phyloP scores from a whole-genome alignment of 1,284 basidiomycete genomes.

The Fomitopsis betulina region DNA sequence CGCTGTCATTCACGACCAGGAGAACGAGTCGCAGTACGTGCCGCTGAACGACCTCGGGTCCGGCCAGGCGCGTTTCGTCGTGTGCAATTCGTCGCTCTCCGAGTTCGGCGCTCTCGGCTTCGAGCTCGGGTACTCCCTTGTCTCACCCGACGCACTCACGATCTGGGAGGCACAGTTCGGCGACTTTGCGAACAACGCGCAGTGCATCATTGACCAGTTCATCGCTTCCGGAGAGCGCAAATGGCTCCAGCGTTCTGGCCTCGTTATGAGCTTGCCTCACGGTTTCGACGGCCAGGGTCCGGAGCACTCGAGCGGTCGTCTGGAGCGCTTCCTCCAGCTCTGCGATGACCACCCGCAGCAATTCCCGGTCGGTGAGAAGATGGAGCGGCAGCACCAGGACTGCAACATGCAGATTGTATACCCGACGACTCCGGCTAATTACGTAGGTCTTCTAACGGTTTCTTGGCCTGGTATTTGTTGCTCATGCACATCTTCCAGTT shows the following conservation, averaged over 20 bases:
- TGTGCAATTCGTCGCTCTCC: slow-evolving; percentile 97
- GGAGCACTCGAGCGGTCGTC: slow-evolving; percentile 94
- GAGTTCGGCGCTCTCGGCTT: slow-evolving; percentile 96
- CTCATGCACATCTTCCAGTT: slow-evolving; percentile 44
- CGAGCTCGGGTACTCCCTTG: slow-evolving; percentile 98
- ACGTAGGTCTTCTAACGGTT: slow-evolving; percentile 43
- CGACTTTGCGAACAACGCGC: slow-evolving; percentile 96
- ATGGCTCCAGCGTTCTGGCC: slow-evolving; percentile 93
- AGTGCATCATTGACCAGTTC: slow-evolving; percentile 99
- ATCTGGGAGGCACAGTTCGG: slow-evolving; percentile 99
- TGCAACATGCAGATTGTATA: slow-evolving; percentile 99
- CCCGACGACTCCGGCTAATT: slow-evolving; percentile 93
- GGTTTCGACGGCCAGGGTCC: slow-evolving; percentile 99
- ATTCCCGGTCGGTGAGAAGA: slow-evolving; percentile 88
- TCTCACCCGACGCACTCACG: slow-evolving; percentile 90
- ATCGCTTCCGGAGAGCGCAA: slow-evolving; percentile 97
- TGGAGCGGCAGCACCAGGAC: slow-evolving; percentile 96
- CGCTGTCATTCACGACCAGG: slow-evolving; percentile 95
- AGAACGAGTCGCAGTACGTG: slow-evolving; percentile 86
- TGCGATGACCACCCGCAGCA: slow-evolving; percentile 96
- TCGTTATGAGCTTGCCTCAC: slow-evolving; percentile 92
- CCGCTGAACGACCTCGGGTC: slow-evolving; percentile 87
- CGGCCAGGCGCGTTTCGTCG: slow-evolving; percentile 87
- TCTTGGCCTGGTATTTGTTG: not conserved
- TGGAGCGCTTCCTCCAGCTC: slow-evolving; percentile 97